Conservation (phyloP, 768 basidiomycete genomes). For the Leccinum fibrillosum region DNA sequence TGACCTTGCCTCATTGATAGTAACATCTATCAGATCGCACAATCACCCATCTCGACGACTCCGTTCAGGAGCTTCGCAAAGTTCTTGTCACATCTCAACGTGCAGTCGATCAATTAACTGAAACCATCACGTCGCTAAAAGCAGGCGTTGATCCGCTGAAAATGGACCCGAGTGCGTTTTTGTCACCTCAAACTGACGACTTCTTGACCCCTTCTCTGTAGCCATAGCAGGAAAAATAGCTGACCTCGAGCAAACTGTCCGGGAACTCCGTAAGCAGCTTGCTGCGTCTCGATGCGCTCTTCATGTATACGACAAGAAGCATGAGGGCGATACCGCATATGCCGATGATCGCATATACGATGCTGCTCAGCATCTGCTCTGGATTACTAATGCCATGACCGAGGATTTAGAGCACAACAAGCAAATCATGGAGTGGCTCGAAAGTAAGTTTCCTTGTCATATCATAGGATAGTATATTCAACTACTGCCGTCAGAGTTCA, state of each 20-base stretch:
- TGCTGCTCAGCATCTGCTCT: not conserved
- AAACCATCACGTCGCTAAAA: not conserved
- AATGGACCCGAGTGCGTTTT: not conserved
- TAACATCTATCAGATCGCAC: not conserved
- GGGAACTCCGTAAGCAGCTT: not conserved
- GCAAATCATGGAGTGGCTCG: not conserved
- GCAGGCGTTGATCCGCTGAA: not conserved
- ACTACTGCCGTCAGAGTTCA: not conserved
- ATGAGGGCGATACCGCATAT: not conserved
- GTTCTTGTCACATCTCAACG: not conserved
- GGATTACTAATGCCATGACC: not conserved
- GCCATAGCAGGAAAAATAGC: not conserved
- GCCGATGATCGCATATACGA: not conserved
- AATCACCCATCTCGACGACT: not conserved
- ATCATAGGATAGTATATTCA: not conserved
- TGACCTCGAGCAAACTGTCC: not conserved
- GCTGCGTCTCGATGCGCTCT: not conserved
- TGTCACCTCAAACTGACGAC: not conserved
- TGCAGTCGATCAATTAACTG: not conserved
- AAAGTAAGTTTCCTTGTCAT: not conserved
- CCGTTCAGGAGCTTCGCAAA: not conserved
- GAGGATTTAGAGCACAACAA: not conserved
- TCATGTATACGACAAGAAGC: not conserved
- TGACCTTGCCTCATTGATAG: not conserved
- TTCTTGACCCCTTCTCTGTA: not conserved